Evolutionary conservation across 805 yeast genomes (phyloP), one percentile per base, ranked within the genome.

Genomic region (Yarrowia bubula): DNA sequence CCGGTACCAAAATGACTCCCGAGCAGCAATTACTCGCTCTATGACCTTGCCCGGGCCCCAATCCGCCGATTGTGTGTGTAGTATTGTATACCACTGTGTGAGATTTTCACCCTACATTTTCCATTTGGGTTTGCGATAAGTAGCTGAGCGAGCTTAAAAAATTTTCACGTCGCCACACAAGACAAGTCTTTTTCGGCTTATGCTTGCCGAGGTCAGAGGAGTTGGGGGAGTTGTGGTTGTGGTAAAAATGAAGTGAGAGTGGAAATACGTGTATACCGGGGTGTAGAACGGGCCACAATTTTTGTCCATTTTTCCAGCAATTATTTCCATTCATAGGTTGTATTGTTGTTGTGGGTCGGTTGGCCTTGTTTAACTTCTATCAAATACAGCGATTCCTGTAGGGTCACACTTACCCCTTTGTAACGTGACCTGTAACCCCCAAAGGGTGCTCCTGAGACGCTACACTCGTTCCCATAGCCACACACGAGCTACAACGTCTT

Each of bases 81-180:
- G 39, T 11, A 48, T 4, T 6, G 38, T 1, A 14, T 35, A 17
- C 8, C 31, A 33, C 41, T 32, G 33, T 48, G 39, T 47, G 37
- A 18, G 58, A 50, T 53, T 53, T 53, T 53, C 33, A 28, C 46
- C 35, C 46, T 39, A 39, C 28, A 39, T 39, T 53, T 53, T 53
- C 61, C 46, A 38, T 39, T 41, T 31, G 33, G n/a, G 46, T 53
- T 39, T 10, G 11, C 44, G 61, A 53, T 53, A 53, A 53, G 61
- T 53, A 53, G 47, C 61, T 31, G 61, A n/a, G 37, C 46, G 37
- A 53, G 61, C 37, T 41, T 53, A 53, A 53, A 53, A 53, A 39
- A 53, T 53, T 53, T 53, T 53, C 61, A 53, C 61, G 46, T 39
- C 46, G 46, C 46, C 61, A 41, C 46, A 53, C 46, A 31, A 53